Conservation (phyloP, 345 rosid species). For the Populus tremula region DNA sequence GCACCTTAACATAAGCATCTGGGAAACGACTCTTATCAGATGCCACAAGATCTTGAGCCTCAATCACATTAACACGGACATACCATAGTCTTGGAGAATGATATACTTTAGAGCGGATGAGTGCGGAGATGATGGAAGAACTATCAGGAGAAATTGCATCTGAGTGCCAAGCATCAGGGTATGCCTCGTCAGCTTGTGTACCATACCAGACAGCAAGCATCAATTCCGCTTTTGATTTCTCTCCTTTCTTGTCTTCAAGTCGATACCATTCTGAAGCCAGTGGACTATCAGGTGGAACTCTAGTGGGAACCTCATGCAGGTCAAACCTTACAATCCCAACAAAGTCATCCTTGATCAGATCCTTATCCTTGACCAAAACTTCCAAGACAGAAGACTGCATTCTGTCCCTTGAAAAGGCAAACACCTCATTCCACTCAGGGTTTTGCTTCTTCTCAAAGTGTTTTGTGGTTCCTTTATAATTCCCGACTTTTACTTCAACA, state of each 20-base stretch:
- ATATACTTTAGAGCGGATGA: conserved; percentile 27
- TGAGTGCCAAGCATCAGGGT: conserved; percentile 34
- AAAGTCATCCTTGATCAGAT: conserved; percentile 27
- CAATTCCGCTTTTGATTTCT: conserved; percentile 23
- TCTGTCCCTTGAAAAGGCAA: conserved; percentile 33
- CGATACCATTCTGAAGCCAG: conserved; percentile 36
- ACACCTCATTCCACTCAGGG: conserved; percentile 35
- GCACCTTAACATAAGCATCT: conserved; percentile 26
- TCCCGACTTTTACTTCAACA: conserved; percentile 34
- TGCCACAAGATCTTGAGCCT: conserved; percentile 28
- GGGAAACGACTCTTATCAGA: conserved; percentile 24
- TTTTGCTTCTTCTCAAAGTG: conserved; percentile 26
- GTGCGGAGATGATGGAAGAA: conserved; percentile 13
- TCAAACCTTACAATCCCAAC: conserved; percentile 29
- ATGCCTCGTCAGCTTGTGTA: conserved; percentile 36
- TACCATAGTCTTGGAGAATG: conserved; percentile 35
- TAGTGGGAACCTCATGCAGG: conserved; percentile 29
- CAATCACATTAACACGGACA: conserved; percentile 30
- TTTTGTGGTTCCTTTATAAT: conserved; percentile 29
- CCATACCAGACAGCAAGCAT: conserved; percentile 37
- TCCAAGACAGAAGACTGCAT: conserved; percentile 28
- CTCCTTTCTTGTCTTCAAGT: conserved; percentile 34
- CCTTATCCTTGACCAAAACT: conserved; percentile 31
- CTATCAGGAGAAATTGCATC: conserved; percentile 26
- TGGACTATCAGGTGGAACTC: conserved; percentile 34